Percentiles rank a stretch among this genome's conserved stretches.
phyloP scores from a whole-genome alignment of 192 early-diverging fungal species.

The Pilaira anomala region DNA sequence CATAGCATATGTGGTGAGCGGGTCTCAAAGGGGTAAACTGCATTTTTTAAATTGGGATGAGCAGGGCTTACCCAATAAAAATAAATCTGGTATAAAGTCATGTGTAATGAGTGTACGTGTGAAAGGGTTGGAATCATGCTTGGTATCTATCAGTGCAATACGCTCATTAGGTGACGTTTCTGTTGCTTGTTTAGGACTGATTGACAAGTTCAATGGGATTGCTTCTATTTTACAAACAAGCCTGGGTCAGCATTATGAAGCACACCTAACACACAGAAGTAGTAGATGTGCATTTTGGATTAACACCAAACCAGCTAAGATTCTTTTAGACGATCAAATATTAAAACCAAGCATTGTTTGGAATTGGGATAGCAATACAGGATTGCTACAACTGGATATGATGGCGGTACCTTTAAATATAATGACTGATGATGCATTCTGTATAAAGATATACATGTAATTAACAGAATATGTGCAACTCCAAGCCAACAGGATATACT shows the following conservation, averaged over 20 bases:
- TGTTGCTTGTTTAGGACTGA: constrained; percentile 28
- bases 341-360: no score
- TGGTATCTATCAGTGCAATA: background rate
- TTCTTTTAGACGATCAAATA: no score
- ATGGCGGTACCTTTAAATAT: no score
- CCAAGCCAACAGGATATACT: no score
- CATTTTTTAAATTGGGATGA: background rate
- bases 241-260: background rate
- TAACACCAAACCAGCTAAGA: no score
- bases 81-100: no score
- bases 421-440: no score
- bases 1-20: constrained; percentile 6
- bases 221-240: constrained; percentile 9
- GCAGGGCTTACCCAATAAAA: no score
- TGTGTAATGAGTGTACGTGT: background rate
- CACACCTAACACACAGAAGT: background rate
- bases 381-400: no score
- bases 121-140: background rate
- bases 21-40: background rate
- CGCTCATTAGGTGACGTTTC: background rate
- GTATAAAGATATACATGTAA: no score
- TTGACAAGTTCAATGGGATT: constrained; percentile 36
- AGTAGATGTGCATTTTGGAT: background rate
- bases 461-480: no score
- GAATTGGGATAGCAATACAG: no score